Evolutionary conservation across 805 yeast genomes (phyloP), one percentile per base, ranked within the genome.

Genomic region (Metschnikowia chrysomelidarum): DNA sequence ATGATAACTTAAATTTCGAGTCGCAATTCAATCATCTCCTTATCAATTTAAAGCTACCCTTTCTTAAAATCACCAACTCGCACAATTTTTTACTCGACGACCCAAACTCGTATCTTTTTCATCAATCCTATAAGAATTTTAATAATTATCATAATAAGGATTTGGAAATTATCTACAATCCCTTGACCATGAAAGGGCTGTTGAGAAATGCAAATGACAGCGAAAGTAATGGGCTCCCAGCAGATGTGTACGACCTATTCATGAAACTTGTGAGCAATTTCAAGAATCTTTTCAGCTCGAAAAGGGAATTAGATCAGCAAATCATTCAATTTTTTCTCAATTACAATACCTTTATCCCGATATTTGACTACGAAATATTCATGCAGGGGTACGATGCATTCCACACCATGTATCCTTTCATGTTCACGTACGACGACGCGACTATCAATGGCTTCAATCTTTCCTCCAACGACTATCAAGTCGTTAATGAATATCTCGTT

Each of bases 321-420:
- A 64, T 76, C 15, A 58, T 62, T 47, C 65, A 73, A 25, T 76
- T 63, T 50, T 76, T 76, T 47, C 59, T 73, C 40, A 70, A 73
- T 50, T 72, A 71, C 51, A 76, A 76, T 55, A 67, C 70, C 15
- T 64, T 76, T 40, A 65, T 76, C 17, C 81, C 81, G 4, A 69
- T 76, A 7, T 66, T 76, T 42, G 80, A 75, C 46, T 75, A 71
- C 44, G 72, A 69, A 30, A 56, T 64, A 23, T 75, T 76, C 43
- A 75, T 75, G 69, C 69, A 68, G 46, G 67, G 69, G 32, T 76
- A 76, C 30, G 70, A 67, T 28, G 69, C 65, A 6, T 65, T 68
- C 41, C 73, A 68, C 40, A 67, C 71, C 6, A 65, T 67, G 72
- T 67, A 67, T 36, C 73, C 73, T 7, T 67, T 67, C 36, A 67